Evolutionary conservation across 1,284 basidiomycete species (phyloP).

Genomic region (Ceratobasidium papillatum): DNA sequence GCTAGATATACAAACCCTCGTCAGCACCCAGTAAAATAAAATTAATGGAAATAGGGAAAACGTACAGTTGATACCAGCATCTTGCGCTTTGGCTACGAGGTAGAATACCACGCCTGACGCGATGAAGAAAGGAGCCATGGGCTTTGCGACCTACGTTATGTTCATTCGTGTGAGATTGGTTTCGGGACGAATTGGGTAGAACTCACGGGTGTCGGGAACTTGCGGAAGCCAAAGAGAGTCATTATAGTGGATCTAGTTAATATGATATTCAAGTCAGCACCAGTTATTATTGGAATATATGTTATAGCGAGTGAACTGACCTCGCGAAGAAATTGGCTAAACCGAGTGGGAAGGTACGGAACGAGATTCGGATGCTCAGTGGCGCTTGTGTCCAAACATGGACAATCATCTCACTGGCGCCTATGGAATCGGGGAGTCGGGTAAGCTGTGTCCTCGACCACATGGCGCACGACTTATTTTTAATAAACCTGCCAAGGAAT

Average conservation of each 20-base stretch:
- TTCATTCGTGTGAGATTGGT: neutral
- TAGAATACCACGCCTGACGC: conserved; percentile 71
- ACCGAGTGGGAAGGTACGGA: conserved; percentile 2
- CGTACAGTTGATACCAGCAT: conserved; percentile 72
- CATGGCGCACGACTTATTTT: neutral
- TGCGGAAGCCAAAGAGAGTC: conserved; percentile 71
- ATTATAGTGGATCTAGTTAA: conserved; percentile 5
- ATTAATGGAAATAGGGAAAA: conserved; percentile 47
- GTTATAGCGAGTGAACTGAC: neutral
- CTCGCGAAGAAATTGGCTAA: conserved; percentile 1
- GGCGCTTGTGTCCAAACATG: neutral
- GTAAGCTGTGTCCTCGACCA: neutral
- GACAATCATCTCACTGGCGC: neutral
- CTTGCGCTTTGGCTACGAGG: conserved; percentile 70
- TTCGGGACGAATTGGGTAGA: conserved; percentile 37
- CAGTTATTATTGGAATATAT: neutral
- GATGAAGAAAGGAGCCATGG: conserved; percentile 78
- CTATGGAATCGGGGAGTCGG: neutral
- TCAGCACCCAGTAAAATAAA: neutral
- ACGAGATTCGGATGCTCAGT: neutral
- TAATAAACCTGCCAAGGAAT: neutral
- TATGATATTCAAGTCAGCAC: neutral
- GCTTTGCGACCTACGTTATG: conserved; percentile 61
- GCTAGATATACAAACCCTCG: conserved; percentile 55
- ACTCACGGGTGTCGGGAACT: conserved; percentile 78